These are phyloP conservation scores for Chenopodium suecicum DNA, from an alignment of 148 eudicot genomes.

Conservation along the genomic window DNA sequence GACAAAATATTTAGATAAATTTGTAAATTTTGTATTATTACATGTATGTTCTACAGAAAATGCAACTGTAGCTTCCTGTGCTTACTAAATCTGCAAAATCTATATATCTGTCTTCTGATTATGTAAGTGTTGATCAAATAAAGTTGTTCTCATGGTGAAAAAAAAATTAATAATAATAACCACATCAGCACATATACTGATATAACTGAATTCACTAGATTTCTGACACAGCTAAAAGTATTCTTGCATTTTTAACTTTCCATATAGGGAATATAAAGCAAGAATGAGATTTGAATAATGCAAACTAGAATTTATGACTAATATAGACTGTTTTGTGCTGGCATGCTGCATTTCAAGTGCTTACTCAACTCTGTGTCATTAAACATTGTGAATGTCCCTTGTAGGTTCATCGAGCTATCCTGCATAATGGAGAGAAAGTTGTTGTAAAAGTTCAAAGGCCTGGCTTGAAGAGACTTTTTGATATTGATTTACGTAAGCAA, in stretches of 20 bases:
- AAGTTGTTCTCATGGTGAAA: not conserved
- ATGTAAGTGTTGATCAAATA: not conserved
- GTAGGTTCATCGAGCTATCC: constrained; percentile 92
- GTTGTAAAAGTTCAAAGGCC: constrained; percentile 97
- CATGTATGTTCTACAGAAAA: not conserved
- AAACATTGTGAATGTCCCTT: constrained; percentile 14
- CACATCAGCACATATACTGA: not conserved
- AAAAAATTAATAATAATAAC: not conserved
- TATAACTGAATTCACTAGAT: not conserved
- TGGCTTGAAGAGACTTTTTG: constrained; percentile 90
- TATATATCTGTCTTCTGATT: not conserved
- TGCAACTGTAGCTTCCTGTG: not conserved
- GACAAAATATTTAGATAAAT: not conserved
- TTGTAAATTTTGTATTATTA: not conserved
- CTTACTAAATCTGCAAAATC: not conserved
- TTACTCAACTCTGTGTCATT: constrained; percentile 11
- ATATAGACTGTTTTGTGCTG: constrained; percentile 6
- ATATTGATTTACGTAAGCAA: constrained; percentile 88
- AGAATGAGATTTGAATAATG: not conserved
- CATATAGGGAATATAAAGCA: not conserved
- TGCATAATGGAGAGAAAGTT: constrained; percentile 91
- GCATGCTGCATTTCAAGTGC: constrained; percentile 1
- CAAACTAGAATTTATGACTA: not conserved
- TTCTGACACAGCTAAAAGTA: not conserved
- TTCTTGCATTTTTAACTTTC: not conserved